Conservation (phyloP, 257 asterid species). For the Primulina eburnea region DNA sequence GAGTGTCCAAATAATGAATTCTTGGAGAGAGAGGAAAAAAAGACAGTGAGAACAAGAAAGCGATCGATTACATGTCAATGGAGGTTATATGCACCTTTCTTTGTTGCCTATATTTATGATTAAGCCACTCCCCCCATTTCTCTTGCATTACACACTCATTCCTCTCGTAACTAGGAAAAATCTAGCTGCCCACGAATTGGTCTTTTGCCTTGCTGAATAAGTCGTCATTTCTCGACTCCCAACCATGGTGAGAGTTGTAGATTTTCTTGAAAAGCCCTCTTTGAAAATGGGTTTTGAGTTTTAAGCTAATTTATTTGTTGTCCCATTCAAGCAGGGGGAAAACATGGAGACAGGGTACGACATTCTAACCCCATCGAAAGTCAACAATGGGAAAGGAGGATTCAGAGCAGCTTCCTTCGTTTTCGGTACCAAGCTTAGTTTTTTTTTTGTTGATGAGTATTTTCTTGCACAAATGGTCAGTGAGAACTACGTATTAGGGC, state of each 20-base stretch:
- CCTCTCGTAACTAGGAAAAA: neutral
- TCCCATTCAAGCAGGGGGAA: conserved; percentile 38
- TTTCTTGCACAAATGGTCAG: conserved; percentile 8
- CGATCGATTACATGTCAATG: conserved; percentile 38
- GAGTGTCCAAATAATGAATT: conserved; percentile 39
- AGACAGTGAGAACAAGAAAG: conserved; percentile 25
- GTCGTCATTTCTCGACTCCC: conserved; percentile 16
- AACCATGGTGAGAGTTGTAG: conserved; percentile 29
- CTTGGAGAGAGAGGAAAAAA: conserved; percentile 13
- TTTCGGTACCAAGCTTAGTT: conserved; percentile 39
- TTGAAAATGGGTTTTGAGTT: neutral
- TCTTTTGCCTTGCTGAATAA: neutral
- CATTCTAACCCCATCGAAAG: conserved; percentile 16
- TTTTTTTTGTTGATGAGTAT: neutral
- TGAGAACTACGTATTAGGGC: neutral
- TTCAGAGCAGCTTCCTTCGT: conserved; percentile 64
- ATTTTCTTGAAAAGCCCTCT: neutral
- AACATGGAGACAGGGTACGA: conserved; percentile 32
- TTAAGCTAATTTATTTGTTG: neutral
- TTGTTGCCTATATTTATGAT: conserved; percentile 23
- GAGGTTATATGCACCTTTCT: conserved; percentile 34
- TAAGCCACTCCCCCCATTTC: conserved; percentile 5
- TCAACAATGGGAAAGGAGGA: conserved; percentile 53
- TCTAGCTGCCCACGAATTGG: neutral
- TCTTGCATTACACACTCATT: neutral